These are phyloP conservation scores for Colletotrichum brevisporum DNA, from an alignment of 2,329 filamentous ascomycete species.

Conservation along the genomic window DNA sequence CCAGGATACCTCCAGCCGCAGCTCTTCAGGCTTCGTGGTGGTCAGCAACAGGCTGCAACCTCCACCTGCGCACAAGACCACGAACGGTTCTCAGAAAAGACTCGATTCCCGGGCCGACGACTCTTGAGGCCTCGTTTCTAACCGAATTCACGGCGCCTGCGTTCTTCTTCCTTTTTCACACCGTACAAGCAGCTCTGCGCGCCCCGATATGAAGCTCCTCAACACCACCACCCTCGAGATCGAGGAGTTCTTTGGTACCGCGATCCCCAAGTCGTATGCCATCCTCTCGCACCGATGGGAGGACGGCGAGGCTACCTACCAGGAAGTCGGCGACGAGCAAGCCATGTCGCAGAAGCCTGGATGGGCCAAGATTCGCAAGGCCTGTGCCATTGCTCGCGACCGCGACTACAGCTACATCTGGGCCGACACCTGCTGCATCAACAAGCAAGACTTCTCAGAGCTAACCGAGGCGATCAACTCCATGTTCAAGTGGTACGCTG, in stretches of 20 bases:
- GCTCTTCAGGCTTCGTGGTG: too few species aligned
- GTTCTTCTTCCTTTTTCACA: too few species aligned
- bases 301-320: conserved; percentile 58
- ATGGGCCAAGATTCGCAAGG: conserved; percentile 6
- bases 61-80: too few species aligned
- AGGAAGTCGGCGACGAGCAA: conserved; percentile 63
- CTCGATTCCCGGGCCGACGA: too few species aligned
- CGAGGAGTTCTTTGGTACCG: conserved; percentile 13
- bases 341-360: conserved; percentile 49
- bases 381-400: background rate
- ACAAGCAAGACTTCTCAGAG: conserved; percentile 17
- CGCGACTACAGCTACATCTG: conserved; percentile 9
- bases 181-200: too few species aligned
- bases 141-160: too few species aligned
- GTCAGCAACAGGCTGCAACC: too few species aligned
- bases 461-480: conserved; percentile 33
- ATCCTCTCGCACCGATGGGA: conserved; percentile 29
- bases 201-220: conserved; percentile 2
- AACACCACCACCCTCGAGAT: conserved; percentile 14
- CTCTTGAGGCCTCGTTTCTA: too few species aligned
- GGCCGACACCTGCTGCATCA: conserved; percentile 33
- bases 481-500: conserved; percentile 29
- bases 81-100: too few species aligned
- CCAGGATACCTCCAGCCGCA: too few species aligned
- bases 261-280: background rate